These are phyloP conservation scores for Hura crepitans DNA, from an alignment of 441 rosid species.

Conservation along the genomic window DNA sequence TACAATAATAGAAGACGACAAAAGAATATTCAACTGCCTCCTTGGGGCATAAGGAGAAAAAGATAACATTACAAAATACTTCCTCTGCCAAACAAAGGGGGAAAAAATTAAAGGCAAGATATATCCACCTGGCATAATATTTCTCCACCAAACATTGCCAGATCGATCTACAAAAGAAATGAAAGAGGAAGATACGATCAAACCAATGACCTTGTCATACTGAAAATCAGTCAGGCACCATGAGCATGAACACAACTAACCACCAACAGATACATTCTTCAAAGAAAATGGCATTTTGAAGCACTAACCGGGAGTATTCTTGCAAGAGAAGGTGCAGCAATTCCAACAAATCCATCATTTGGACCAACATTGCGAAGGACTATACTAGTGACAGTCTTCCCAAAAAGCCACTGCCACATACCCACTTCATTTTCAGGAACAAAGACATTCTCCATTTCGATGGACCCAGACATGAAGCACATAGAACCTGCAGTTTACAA, in stretches of 20 bases:
- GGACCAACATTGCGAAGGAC: conserved; percentile 62
- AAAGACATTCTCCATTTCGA: conserved; percentile 78
- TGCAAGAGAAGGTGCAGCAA: conserved; percentile 89
- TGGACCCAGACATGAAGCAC: conserved; percentile 92
- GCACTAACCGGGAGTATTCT: conserved; percentile 90
- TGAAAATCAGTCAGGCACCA: neutral
- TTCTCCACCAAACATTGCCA: conserved; percentile 92
- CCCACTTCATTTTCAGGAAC: conserved; percentile 89
- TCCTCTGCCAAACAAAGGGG: conserved; percentile 10
- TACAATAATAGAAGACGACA: neutral
- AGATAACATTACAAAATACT: neutral
- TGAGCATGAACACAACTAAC: neutral
- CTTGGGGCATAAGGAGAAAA: neutral
- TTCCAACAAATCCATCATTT: conserved; percentile 84
- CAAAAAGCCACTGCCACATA: conserved; percentile 94
- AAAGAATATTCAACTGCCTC: conserved; percentile 10
- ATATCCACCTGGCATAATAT: conserved; percentile 82
- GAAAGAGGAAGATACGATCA: conserved; percentile 20
- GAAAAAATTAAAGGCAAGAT: conserved; percentile 16
- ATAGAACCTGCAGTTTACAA: conserved; percentile 60
- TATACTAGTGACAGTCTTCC: conserved; percentile 73
- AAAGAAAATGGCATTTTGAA: conserved; percentile 19
- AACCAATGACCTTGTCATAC: conserved; percentile 20
- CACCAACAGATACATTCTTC: conserved; percentile 6
- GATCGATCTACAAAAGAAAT: conserved; percentile 55